Conservation (phyloP, 208 protist species). For the Acanthamoeba lenticulata region DNA sequence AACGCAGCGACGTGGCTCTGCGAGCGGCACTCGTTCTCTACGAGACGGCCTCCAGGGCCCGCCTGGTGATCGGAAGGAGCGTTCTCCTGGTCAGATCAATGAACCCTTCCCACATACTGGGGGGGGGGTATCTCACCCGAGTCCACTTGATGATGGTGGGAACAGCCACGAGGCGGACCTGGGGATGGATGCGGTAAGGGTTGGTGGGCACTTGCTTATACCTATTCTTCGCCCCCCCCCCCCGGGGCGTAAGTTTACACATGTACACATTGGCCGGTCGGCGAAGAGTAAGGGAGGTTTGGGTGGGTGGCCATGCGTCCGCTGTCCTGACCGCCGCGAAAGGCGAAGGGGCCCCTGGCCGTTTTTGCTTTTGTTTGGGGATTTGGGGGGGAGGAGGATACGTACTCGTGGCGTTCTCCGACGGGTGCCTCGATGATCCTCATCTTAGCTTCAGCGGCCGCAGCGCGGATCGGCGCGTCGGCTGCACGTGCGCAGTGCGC, state of each 20-base stretch:
- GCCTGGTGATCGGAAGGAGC: too few relatives aligned
- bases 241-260: not conserved
- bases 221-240: not conserved
- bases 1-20: not conserved
- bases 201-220: not conserved
- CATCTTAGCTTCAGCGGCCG: not conserved
- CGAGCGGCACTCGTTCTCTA: not conserved
- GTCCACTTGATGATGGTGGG: slow-evolving; percentile 51
- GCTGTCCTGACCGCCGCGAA: too few relatives aligned
- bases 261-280: not conserved
- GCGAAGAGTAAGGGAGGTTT: too few relatives aligned
- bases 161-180: not conserved
- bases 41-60: not conserved
- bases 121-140: not conserved
- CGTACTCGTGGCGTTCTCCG: not conserved
- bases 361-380: too few relatives aligned
- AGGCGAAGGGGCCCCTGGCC: too few relatives aligned
- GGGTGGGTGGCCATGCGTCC: too few relatives aligned
- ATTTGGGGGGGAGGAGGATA: not conserved
- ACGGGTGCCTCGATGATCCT: not conserved
- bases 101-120: not conserved
- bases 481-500: too few relatives aligned
- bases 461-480: not conserved
- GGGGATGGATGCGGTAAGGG: not conserved
- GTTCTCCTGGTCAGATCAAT: not conserved